Percentiles rank a stretch among this genome's conserved stretches.
phyloP scores from a whole-genome alignment of 2,329 filamentous ascomycete genomes.

The Fusarium begoniae region DNA sequence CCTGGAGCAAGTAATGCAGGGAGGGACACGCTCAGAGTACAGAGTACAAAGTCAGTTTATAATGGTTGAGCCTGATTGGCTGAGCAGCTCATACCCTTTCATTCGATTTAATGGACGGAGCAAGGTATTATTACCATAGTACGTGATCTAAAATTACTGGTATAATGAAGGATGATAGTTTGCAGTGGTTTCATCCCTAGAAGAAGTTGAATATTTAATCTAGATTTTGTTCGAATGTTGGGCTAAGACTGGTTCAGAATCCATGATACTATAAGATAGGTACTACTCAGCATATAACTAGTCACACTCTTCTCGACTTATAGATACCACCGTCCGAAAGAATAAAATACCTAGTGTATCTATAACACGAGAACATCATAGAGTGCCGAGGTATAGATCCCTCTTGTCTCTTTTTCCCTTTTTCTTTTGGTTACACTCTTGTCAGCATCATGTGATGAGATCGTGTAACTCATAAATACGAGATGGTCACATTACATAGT shows the following conservation, averaged over 20 bases:
- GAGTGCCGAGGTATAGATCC: background rate
- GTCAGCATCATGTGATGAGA: background rate
- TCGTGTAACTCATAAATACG: background rate
- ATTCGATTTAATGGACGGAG: background rate
- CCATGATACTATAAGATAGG: background rate
- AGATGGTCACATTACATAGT: background rate
- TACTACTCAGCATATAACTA: background rate
- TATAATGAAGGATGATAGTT: background rate
- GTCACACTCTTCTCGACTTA: background rate
- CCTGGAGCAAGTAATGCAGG: background rate
- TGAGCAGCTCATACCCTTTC: background rate
- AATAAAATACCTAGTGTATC: background rate
- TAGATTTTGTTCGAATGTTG: background rate
- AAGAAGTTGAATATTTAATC: background rate
- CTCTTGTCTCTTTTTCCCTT: background rate
- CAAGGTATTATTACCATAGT: background rate
- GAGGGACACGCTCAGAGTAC: background rate
- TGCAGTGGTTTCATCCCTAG: background rate
- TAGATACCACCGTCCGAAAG: background rate
- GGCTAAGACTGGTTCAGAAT: background rate
- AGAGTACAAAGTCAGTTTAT: background rate
- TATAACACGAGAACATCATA: background rate
- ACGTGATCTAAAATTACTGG: too few relatives aligned
- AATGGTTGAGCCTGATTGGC: conserved; percentile 1
- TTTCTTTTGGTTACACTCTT: background rate